Percentiles rank a stretch among this genome's conserved stretches.
These are phyloP conservation scores for Lactifluus piperatus DNA, from an alignment of 768 basidiomycete genomes.

Conservation along the genomic window DNA sequence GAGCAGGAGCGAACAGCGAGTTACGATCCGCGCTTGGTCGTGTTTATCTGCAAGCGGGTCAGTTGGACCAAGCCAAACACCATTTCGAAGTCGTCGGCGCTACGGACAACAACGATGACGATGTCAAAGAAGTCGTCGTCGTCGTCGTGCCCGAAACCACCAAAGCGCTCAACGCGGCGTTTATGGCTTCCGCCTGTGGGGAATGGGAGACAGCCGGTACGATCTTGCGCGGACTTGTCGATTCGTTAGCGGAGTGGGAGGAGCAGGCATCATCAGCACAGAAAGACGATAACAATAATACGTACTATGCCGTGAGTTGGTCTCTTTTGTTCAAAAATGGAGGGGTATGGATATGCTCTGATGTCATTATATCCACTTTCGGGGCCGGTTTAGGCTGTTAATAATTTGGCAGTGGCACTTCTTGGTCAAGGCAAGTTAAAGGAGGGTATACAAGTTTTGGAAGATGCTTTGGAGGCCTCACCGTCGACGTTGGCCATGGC, in stretches of 20 bases:
- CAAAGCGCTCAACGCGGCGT: constrained; percentile 50
- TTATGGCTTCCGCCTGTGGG: constrained; percentile 60
- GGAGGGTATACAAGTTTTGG: constrained; percentile 69
- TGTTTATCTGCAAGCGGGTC: constrained; percentile 66
- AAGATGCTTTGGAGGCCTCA: constrained; percentile 49
- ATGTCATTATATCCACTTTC: no score
- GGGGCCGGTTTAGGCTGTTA: constrained; percentile 49
- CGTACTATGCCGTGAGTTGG: not conserved
- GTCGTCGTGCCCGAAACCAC: constrained; percentile 34
- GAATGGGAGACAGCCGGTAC: constrained; percentile 51
- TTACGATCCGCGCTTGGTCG: constrained; percentile 64
- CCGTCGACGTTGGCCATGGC: constrained; percentile 67
- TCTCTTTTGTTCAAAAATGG: not conserved
- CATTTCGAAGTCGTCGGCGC: constrained; percentile 47
- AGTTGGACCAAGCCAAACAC: constrained; percentile 46
- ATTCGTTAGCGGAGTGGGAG: constrained; percentile 28
- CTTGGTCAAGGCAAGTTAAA: constrained; percentile 63
- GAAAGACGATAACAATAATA: constrained; percentile 49
- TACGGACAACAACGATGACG: not conserved
- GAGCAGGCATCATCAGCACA: not conserved
- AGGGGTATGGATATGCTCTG: no score
- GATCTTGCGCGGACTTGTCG: constrained; percentile 37
- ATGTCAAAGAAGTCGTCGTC: constrained; percentile 29
- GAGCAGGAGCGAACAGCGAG: constrained; percentile 19
- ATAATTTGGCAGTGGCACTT: constrained; percentile 66